A percentile compares a stretch with the other conserved stretches of the same genome.
Evolutionary conservation across 345 rosid genomes (phyloP).

Genomic region (Salix viminalis): DNA sequence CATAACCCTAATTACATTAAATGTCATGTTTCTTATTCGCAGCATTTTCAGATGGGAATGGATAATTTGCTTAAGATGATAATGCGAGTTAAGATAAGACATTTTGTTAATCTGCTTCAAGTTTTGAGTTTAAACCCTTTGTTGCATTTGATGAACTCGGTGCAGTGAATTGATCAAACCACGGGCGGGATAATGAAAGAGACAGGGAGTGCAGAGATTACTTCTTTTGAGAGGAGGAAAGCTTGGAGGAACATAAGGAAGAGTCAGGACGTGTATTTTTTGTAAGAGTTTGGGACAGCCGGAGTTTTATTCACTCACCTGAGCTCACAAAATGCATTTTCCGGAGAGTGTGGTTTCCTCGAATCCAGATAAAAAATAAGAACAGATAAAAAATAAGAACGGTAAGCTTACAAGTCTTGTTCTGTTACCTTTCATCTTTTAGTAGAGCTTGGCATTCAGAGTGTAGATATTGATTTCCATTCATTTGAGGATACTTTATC

Average conservation of each 20-base stretch:
- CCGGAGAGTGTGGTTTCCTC: no score
- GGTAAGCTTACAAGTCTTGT: conserved; percentile 1
- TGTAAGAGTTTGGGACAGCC: no score
- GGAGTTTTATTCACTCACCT: no score
- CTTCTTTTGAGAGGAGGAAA: conserved; percentile 64
- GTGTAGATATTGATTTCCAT: background rate
- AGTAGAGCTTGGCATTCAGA: background rate
- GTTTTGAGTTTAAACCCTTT: background rate
- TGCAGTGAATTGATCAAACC: conserved; percentile 78
- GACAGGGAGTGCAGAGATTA: conserved; percentile 60
- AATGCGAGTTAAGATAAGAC: conserved; percentile 39
- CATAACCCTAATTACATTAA: background rate
- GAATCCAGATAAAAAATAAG: background rate
- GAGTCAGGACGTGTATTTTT: no score
- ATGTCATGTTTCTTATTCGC: conserved; percentile 25
- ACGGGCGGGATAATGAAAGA: conserved; percentile 63
- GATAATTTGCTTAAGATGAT: conserved; percentile 80
- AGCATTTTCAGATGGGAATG: conserved; percentile 71
- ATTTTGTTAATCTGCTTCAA: background rate
- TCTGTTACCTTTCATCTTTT: background rate
- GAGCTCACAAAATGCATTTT: fast-evolving
- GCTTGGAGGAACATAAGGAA: conserved; percentile 67
- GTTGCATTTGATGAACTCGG: background rate
- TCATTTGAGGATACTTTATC: background rate
- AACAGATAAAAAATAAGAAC: background rate